Percentiles rank a stretch among this genome's conserved stretches.
Conservation (phyloP, 768 basidiomycete genomes). For the Candolleomyces aberdarensis region DNA sequence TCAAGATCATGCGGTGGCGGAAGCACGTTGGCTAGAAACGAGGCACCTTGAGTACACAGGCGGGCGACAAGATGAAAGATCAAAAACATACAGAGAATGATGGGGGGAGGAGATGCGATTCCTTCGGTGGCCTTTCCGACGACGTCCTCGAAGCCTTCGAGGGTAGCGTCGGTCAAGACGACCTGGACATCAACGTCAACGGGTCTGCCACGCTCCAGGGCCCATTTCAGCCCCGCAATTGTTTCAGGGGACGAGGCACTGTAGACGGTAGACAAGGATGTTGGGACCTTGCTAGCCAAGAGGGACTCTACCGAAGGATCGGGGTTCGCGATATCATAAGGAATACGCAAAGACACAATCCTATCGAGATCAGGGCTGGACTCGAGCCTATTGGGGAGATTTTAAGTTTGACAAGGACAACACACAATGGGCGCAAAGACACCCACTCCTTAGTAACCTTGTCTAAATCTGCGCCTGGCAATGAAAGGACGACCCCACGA, state of each 20-base stretch:
- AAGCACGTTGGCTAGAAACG: slow-evolving; percentile 64
- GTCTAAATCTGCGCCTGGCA: slow-evolving; percentile 42
- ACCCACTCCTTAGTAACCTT: slow-evolving; percentile 48
- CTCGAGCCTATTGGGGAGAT: slow-evolving; percentile 4
- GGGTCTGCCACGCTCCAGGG: slow-evolving; percentile 55
- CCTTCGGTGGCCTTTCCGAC: slow-evolving; percentile 58
- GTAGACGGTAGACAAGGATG: slow-evolving; percentile 59
- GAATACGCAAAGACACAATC: slow-evolving; percentile 56
- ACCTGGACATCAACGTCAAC: slow-evolving; percentile 71
- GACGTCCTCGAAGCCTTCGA: slow-evolving; percentile 69
- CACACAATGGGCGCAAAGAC: neutral
- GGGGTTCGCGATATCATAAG: slow-evolving; percentile 55
- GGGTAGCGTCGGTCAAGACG: slow-evolving; percentile 48
- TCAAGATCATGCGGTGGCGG: slow-evolving; percentile 75
- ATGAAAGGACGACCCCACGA: slow-evolving; percentile 55
- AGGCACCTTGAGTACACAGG: too few species aligned
- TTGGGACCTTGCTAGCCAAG: slow-evolving; percentile 37
- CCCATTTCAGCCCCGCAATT: slow-evolving; percentile 61
- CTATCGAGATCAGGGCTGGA: slow-evolving; percentile 7
- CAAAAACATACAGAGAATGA: slow-evolving; percentile 61
- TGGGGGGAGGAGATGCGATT: slow-evolving; percentile 44
- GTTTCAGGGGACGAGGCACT: slow-evolving; percentile 43
- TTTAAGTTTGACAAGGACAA: neutral
- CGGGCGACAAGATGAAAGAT: neutral
- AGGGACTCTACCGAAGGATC: slow-evolving; percentile 36